These are phyloP conservation scores for Rhamnella rubrinervis DNA, from an alignment of 331 rosid genomes.

Conservation along the genomic window DNA sequence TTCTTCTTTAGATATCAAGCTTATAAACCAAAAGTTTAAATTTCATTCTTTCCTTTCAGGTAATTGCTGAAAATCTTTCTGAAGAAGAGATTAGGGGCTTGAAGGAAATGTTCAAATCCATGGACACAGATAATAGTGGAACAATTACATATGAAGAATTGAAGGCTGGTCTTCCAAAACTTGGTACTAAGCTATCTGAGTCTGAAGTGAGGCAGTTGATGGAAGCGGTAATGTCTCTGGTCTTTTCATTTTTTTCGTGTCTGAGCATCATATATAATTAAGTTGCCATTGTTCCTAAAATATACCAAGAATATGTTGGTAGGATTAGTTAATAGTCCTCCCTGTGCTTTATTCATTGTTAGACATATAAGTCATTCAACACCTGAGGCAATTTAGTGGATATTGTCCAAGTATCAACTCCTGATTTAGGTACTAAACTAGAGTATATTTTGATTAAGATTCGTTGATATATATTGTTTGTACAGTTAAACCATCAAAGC, in stretches of 20 bases:
- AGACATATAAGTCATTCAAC: not conserved
- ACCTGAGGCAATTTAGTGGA: too few species aligned
- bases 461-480: not conserved
- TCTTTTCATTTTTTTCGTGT: conserved; percentile 5
- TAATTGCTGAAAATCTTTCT: conserved; percentile 90
- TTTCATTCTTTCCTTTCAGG: conserved; percentile 43
- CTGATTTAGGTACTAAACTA: too few species aligned
- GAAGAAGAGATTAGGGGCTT: conserved; percentile 91
- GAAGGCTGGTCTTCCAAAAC: conserved; percentile 88
- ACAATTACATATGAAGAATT: conserved; percentile 91
- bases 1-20: not conserved
- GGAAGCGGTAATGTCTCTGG: conserved; percentile 70
- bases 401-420: too few species aligned
- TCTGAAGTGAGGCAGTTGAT: conserved; percentile 89
- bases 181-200: conserved; percentile 88
- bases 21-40: not conserved
- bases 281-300: not conserved
- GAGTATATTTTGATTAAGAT: too few species aligned
- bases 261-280: conserved; percentile 8
- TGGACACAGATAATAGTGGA: conserved; percentile 97
- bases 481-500: not conserved
- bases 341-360: conserved; percentile 12
- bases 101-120: conserved; percentile 95
- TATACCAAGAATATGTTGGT: conserved; percentile 9
- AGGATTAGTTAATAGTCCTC: not conserved